These are phyloP conservation scores for Ramularia endophylla DNA, from an alignment of 2,329 filamentous ascomycete species.

Conservation along the genomic window DNA sequence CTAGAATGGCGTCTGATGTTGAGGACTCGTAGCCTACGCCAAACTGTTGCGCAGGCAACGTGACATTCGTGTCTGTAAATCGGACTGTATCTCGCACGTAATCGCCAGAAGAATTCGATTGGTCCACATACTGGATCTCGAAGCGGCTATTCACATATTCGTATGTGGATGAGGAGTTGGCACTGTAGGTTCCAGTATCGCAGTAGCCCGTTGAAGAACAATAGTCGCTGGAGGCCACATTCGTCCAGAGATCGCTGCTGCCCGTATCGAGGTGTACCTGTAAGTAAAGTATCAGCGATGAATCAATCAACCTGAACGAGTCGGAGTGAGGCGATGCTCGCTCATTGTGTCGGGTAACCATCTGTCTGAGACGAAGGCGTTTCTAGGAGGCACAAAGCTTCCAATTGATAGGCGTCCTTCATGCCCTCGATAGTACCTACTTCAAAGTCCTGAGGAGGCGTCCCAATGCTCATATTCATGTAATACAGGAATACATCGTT, in stretches of 20 bases:
- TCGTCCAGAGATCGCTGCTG: constrained; percentile 61
- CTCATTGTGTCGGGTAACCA: no score
- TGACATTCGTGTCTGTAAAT: constrained; percentile 46
- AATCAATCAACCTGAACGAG: no score
- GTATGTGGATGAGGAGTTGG: constrained; percentile 71
- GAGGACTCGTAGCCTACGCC: constrained; percentile 61
- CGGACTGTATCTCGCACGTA: constrained; percentile 69
- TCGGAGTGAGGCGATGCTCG: no score
- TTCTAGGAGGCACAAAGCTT: no score
- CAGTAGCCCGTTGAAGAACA: constrained; percentile 54
- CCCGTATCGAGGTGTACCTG: constrained; percentile 60
- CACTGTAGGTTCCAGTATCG: constrained; percentile 59
- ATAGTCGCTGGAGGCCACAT: constrained; percentile 54
- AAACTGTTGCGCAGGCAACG: constrained; percentile 58
- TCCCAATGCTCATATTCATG: constrained; percentile 52
- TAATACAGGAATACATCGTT: constrained; percentile 56
- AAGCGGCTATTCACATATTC: constrained; percentile 66
- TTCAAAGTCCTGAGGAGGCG: constrained; percentile 48
- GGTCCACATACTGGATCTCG: constrained; percentile 83
- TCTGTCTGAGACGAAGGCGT: no score
- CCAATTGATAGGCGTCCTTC: no score
- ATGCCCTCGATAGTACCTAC: no score
- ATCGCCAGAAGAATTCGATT: constrained; percentile 67
- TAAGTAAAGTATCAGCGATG: no score
- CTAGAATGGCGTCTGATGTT: constrained; percentile 66